These are phyloP conservation scores for Ceratobasidium sp. DNA, from an alignment of 1,284 basidiomycete genomes.

Conservation along the genomic window DNA sequence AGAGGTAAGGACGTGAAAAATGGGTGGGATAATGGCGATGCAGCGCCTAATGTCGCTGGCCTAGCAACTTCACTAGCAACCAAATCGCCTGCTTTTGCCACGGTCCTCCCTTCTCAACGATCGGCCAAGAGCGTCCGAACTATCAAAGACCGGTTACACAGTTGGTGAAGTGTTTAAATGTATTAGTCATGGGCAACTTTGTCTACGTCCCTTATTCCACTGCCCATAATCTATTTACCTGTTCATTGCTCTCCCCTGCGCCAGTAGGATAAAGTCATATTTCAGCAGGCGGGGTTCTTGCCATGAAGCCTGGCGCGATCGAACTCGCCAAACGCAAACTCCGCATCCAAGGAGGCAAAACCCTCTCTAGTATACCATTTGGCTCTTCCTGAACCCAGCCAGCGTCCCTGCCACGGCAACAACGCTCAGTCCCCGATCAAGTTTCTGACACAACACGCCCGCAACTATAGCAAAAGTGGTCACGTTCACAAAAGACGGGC, in stretches of 20 bases:
- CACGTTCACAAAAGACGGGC: not conserved
- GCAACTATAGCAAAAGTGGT: constrained; percentile 45
- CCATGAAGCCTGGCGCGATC: constrained; percentile 78
- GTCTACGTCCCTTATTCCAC: constrained; percentile 63
- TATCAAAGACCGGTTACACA: constrained; percentile 92
- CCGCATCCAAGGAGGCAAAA: constrained; percentile 88
- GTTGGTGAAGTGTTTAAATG: constrained; percentile 99
- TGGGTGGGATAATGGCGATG: constrained; percentile 25
- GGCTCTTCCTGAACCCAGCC: constrained; percentile 33
- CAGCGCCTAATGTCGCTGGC: not conserved
- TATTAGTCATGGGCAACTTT: constrained; percentile 93
- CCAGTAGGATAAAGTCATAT: constrained; percentile 87
- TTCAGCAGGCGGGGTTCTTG: constrained; percentile 90
- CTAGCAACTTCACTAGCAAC: not conserved
- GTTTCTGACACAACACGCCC: constrained; percentile 51
- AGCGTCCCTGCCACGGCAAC: constrained; percentile 22
- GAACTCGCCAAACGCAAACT: constrained; percentile 92
- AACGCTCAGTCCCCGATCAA: constrained; percentile 28
- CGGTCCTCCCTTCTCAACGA: constrained; percentile 1
- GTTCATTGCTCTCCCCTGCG: constrained; percentile 42
- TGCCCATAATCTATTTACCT: no score
- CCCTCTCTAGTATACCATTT: constrained; percentile 57
- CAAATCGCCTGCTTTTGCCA: constrained; percentile 16
- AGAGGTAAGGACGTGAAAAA: constrained; percentile 42
- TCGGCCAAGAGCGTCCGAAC: constrained; percentile 92